phyloP scores from a whole-genome alignment of 1,139 yeast species.

The Pichia kudriavzevii region DNA sequence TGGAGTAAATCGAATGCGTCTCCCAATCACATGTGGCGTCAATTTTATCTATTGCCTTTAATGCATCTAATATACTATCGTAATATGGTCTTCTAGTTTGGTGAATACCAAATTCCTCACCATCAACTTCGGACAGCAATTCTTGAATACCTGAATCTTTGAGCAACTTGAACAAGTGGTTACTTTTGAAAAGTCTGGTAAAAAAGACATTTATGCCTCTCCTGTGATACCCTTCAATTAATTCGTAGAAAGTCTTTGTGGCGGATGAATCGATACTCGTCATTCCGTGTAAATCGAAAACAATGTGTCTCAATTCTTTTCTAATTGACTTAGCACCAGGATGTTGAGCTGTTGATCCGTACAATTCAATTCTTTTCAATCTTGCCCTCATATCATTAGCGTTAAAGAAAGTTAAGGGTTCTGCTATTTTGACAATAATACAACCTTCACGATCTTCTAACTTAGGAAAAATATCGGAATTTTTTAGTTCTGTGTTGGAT shows the following conservation, averaged over 20 bases:
- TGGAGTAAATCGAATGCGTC: constrained; percentile 17
- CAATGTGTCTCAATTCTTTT: constrained; percentile 39
- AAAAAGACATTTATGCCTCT: constrained; percentile 58
- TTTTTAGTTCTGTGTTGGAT: not conserved
- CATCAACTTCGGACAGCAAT: constrained; percentile 18
- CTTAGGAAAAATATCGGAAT: constrained; percentile 16
- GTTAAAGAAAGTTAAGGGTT: constrained; percentile 88
- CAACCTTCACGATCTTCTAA: constrained; percentile 80
- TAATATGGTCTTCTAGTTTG: constrained; percentile 24
- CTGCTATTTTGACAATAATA: constrained; percentile 80
- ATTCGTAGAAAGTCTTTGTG: constrained; percentile 60
- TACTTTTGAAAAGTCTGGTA: constrained; percentile 45
- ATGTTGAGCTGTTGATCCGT: constrained; percentile 77
- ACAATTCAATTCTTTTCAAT: constrained; percentile 68
- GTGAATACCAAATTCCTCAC: constrained; percentile 21
- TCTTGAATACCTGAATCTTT: constrained; percentile 24
- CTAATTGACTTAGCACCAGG: constrained; percentile 47
- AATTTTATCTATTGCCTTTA: constrained; percentile 26
- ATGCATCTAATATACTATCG: constrained; percentile 29
- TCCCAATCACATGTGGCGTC: constrained; percentile 21
- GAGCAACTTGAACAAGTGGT: constrained; percentile 18
- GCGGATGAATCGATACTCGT: constrained; percentile 83
- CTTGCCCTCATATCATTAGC: constrained; percentile 75
- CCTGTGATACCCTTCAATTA: constrained; percentile 46
- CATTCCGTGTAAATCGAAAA: constrained; percentile 84